These are phyloP conservation scores for Camellia lanceoleosa DNA, from an alignment of 148 eudicot species.

Conservation along the genomic window DNA sequence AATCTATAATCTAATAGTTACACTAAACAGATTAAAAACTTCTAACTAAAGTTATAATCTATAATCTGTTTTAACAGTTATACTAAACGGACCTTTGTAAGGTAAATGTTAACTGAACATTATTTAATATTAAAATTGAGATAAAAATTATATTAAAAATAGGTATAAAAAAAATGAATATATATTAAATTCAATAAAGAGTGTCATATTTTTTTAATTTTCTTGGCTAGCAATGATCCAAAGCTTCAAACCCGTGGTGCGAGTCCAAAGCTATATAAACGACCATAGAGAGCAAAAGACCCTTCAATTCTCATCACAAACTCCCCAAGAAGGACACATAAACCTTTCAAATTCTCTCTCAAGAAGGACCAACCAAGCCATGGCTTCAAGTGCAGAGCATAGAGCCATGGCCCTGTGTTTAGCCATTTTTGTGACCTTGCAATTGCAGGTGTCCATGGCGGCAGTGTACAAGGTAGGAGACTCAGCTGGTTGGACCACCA, in stretches of 20 bases:
- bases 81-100: too few species aligned
- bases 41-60: too few species aligned
- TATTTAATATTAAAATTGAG: too few species aligned
- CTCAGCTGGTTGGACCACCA: slow-evolving; percentile 85
- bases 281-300: not conserved
- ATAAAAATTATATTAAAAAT: too few species aligned
- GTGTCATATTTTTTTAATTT: too few species aligned
- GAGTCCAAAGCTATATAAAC: not conserved
- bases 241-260: not conserved
- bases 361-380: not conserved
- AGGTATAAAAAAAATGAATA: too few species aligned
- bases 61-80: too few species aligned
- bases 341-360: not conserved
- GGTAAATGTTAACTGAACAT: too few species aligned
- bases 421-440: slow-evolving; percentile 3
- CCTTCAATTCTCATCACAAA: not conserved
- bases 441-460: slow-evolving; percentile 17
- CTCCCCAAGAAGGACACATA: not conserved
- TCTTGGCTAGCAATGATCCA: not conserved
- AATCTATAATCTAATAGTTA: too few species aligned
- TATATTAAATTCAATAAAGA: too few species aligned
- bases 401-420: slow-evolving; percentile 6
- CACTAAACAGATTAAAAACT: too few species aligned
- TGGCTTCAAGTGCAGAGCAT: slow-evolving; percentile 18
- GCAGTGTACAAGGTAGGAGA: slow-evolving; percentile 81